Conservation (phyloP, 371 early-diverging fungal genomes). For the Entomophthora muscae region DNA sequence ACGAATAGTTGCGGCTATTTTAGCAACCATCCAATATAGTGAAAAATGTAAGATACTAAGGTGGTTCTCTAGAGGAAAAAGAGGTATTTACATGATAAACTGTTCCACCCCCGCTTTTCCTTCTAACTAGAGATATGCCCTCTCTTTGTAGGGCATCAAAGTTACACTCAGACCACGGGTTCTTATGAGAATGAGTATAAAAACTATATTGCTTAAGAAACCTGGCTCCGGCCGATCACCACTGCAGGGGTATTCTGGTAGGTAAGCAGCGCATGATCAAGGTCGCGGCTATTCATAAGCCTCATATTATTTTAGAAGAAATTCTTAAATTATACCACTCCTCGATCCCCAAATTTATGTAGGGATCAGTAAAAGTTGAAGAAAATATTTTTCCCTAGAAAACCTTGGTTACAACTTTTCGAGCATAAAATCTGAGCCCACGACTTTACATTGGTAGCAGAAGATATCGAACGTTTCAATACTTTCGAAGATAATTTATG, state of each 20-base stretch:
- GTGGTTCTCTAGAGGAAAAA: not conserved
- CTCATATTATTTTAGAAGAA: not conserved
- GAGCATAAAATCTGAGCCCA: too few species aligned
- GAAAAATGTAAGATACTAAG: conserved; percentile 9
- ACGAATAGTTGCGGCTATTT: not conserved
- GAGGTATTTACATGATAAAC: conserved; percentile 77
- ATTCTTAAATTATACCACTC: conserved; percentile 1
- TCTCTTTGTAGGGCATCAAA: conserved; percentile 38
- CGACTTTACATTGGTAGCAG: too few species aligned
- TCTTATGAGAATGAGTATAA: conserved; percentile 22
- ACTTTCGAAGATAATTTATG: too few species aligned
- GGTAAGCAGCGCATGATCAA: conserved; percentile 44
- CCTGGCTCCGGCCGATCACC: conserved; percentile 88
- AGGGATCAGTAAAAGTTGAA: not conserved
- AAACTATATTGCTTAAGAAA: conserved; percentile 11
- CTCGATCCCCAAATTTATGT: conserved; percentile 1
- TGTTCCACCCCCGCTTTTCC: conserved; percentile 89
- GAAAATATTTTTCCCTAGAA: not conserved
- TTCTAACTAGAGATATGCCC: conserved; percentile 61
- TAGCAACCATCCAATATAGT: conserved; percentile 10
- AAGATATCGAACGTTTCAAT: too few species aligned
- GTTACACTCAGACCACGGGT: conserved; percentile 89
- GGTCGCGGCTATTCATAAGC: not conserved
- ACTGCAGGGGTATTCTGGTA: conserved; percentile 81
- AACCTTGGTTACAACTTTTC: too few species aligned